Evolutionary conservation across 495 filamentous ascomycete genomes (phyloP), one percentile per base, ranked within the genome.

Genomic region (Aspergillus bertholletiae): DNA sequence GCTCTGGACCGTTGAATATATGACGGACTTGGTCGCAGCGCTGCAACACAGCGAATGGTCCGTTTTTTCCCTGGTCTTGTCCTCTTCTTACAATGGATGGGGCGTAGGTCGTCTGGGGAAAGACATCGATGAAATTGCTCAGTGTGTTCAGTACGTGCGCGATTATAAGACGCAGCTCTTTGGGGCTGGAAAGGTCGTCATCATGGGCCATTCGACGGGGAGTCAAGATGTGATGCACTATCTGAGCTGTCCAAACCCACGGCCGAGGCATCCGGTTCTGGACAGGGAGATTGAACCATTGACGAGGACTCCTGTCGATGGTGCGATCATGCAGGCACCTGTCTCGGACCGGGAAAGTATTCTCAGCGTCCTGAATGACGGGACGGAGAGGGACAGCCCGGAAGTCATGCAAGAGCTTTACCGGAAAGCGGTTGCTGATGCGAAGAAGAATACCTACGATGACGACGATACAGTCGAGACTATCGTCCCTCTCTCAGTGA

Each of bases 131-230:
- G 89, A 97, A 69, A 79, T 96, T 24, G 78, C 79, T 0, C 70
- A 80, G 12, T 79, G 87, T 46, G 80, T 96, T 5, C 66, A 74
- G 18, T 91, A 95, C 61, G 84, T 96, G 60, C 74, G 74, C 5
- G 64, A 68, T 7, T 74, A 73, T 49, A 74, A 76, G 53, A 57
- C 49, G 0, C 51, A 58, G 7, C 68, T 68, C 37, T 74, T 70
- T 49, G 64, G 69, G 11, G 68, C 61, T 11, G 67, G 76, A n/a
- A 88, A 85, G 60, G 74, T 96, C 5, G 85, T 93, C 13, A 67
- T 96, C 2, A 82, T 97, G 80, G 93, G 93, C 17, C 89, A 95
- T 58, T 91, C 87, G 13, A 89, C 86, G 0, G 93, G 93, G 0
- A 88, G 87, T 53, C 93, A 95, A 74, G 90, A 92, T 61, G 83